Percentiles rank a stretch among this genome's conserved stretches.
Conservation (phyloP, 1,284 basidiomycete genomes). For the Microbotryum violaceum region DNA sequence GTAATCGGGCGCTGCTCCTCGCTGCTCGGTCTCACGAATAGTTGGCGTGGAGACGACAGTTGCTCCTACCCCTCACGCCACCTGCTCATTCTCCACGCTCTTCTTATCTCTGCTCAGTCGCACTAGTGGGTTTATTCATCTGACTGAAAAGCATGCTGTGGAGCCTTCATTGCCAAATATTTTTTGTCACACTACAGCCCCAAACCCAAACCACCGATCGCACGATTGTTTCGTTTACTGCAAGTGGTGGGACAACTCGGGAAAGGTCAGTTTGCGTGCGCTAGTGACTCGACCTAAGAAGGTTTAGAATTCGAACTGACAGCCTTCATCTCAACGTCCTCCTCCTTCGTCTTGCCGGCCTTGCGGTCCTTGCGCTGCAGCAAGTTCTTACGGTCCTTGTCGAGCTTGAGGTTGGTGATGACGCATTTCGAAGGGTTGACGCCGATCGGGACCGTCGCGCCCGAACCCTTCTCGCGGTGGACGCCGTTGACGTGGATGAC, state of each 20-base stretch:
- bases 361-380: conserved; percentile 44
- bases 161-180: too few species aligned
- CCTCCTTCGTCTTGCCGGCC: conserved; percentile 32
- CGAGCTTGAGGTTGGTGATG: conserved; percentile 82
- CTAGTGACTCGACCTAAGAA: not conserved
- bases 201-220: too few species aligned
- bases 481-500: conserved; percentile 98
- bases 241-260: not conserved
- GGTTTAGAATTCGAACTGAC: conserved; percentile 24
- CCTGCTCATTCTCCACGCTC: too few species aligned
- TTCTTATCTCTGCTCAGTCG: too few species aligned
- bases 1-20: too few species aligned
- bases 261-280: not conserved
- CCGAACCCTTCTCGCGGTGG: conserved; percentile 95
- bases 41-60: too few species aligned
- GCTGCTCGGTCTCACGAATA: too few species aligned
- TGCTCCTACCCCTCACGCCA: too few species aligned
- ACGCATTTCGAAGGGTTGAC: conserved; percentile 97
- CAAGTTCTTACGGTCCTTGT: conserved; percentile 50
- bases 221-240: too few species aligned
- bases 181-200: too few species aligned
- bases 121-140: too few species aligned
- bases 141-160: too few species aligned
- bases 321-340: conserved; percentile 37
- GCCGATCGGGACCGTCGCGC: conserved; percentile 85